Base-by-base conservation (phyloP, 2,329 filamentous ascomycete species). In the Diaporthe destruens region DNA sequence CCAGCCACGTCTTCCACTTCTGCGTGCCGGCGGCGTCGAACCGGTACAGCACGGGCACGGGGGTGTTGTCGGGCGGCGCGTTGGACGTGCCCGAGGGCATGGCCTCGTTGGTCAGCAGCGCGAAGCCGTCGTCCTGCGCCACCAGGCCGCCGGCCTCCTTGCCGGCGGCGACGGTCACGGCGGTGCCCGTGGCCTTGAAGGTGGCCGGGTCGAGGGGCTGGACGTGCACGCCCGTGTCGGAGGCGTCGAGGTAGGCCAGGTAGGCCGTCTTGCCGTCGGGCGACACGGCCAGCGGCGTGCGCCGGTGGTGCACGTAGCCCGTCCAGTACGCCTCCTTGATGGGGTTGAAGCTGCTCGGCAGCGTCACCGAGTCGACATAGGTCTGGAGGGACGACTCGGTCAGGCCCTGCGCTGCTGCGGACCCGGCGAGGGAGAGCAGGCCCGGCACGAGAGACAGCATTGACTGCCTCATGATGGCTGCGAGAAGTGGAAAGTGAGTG, bases 291-390 rank as follows among this genome's bases (percentile, higher is more conserved):
- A 91, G 91, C 7, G 89, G 89, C 16, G 89, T 91, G 67, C 89
- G 86, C 57, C 89, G 87, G 78, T 91, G 89, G 76, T 91, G 89
- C 56, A 88, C 87, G 57, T 87, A 85, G 25, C 84, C 85, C 18
- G 89, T 91, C 89, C 89, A 91, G 84, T 91, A 91, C 11, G 88
- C 85, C 23, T 84, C 84, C 78, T 89, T 87, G 75, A 91, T 82
- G 7, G 89, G 88, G 76, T 88, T 86, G 80, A 90, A 90, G 44
- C 82, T 80, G 74, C 81, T 81, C 36, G 83, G 81, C n/a, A 91
- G 83, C 39, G 84, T 81, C 65, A 89, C 78, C 63, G 83, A 82
- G 74, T 88, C 80, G 71, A 81, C 80, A 57, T 80, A 78, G 71
- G 77, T 79, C 68, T 77, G 74, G 55, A 81, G 74, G 23, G 78